Evolutionary conservation across 345 rosid species (phyloP).

Genomic region (Dipteronia sinensis): DNA sequence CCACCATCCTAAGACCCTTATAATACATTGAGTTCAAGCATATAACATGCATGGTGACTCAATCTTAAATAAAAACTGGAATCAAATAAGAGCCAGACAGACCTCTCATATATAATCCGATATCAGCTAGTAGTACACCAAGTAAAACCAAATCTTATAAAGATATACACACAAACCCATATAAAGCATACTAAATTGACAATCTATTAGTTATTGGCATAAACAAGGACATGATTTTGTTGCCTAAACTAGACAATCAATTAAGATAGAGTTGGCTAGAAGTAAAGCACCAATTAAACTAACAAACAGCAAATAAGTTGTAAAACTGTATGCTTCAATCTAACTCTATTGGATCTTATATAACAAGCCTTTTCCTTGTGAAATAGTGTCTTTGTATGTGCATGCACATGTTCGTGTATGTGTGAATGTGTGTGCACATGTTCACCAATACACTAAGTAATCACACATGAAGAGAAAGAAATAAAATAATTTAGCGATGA

Average conservation of each 20-base stretch:
- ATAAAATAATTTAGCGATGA: background rate
- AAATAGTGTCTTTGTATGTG: background rate
- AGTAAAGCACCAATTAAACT: background rate
- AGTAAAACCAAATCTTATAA: no score
- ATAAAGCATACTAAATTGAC: background rate
- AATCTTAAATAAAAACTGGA: background rate
- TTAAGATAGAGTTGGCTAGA: background rate
- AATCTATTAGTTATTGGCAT: background rate
- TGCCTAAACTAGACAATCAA: background rate
- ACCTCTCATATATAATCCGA: background rate
- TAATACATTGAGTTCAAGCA: background rate
- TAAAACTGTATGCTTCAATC: background rate
- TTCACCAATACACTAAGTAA: background rate
- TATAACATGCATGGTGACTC: background rate
- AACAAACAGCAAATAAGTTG: background rate
- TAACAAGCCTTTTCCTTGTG: background rate
- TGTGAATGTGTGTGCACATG: background rate
- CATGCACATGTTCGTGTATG: no score
- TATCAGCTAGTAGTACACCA: no score
- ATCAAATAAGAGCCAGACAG: background rate
- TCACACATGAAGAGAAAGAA: slow-evolving; percentile 12
- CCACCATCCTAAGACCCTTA: no score
- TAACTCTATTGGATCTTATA: background rate
- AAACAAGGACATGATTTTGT: background rate
- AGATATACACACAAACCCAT: background rate